phyloP scores from a whole-genome alignment of 1,139 yeast genomes.

The Kodamaea arcana region DNA sequence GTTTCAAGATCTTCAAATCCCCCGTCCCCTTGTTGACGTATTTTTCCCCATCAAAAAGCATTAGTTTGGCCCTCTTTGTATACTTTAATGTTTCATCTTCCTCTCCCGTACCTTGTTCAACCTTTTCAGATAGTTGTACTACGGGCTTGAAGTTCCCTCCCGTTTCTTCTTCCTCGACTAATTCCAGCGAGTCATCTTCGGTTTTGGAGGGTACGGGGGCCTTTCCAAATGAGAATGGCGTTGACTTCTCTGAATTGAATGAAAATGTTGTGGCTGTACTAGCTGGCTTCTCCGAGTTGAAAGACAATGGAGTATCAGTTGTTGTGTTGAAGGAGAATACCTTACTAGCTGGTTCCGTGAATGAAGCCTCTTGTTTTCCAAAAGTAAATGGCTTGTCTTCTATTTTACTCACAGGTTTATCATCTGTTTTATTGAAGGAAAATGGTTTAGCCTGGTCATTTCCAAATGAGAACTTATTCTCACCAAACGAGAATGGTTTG shows the following conservation, averaged over 20 bases:
- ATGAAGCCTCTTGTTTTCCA: slow-evolving; percentile 2
- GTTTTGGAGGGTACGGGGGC: slow-evolving; percentile 2
- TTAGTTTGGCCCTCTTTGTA: slow-evolving; percentile 69
- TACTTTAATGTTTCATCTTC: slow-evolving; percentile 68
- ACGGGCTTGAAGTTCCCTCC: slow-evolving; percentile 45
- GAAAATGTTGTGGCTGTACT: background rate
- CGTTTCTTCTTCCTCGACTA: slow-evolving; percentile 39
- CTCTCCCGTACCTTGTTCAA: slow-evolving; percentile 66
- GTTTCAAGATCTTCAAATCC: slow-evolving; percentile 65
- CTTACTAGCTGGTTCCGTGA: slow-evolving; percentile 8
- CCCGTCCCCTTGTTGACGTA: slow-evolving; percentile 75
- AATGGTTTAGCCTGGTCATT: slow-evolving; percentile 1
- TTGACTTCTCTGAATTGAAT: slow-evolving; percentile 11
- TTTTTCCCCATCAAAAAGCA: slow-evolving; percentile 51
- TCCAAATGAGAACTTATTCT: background rate
- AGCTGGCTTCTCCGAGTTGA: background rate
- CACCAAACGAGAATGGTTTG: slow-evolving; percentile 4
- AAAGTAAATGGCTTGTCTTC: slow-evolving; percentile 1
- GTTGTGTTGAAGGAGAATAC: slow-evolving; percentile 12
- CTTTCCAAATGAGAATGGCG: slow-evolving; percentile 10
- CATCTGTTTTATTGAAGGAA: slow-evolving; percentile 1
- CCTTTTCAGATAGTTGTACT: slow-evolving; percentile 43
- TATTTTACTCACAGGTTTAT: background rate
- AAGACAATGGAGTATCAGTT: slow-evolving; percentile 5
- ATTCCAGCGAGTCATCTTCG: slow-evolving; percentile 15